Evolutionary conservation across 768 basidiomycete genomes (phyloP).

Genomic region (Lactifluus hygrophoroides): DNA sequence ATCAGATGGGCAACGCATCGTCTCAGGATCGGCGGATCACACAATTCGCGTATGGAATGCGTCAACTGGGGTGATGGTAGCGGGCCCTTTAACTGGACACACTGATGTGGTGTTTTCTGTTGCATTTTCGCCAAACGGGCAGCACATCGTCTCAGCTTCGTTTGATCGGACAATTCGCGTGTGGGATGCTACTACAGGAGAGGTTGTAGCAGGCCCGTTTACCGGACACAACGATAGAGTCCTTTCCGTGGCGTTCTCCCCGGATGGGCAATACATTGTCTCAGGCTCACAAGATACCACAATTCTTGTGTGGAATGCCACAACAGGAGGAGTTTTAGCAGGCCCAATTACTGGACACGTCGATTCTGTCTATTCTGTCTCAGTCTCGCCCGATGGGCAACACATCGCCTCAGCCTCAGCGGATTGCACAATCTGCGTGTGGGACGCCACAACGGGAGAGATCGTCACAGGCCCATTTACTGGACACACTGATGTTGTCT

Average conservation of each 20-base stretch:
- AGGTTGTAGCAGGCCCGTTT: neutral
- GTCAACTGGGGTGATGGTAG: neutral
- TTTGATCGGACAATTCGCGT: neutral
- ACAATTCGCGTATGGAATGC: neutral
- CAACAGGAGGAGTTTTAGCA: neutral
- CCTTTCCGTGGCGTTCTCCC: neutral
- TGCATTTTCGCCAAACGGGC: neutral
- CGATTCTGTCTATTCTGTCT: neutral
- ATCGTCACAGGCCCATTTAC: neutral
- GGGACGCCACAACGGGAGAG: neutral
- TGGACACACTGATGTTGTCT: neutral
- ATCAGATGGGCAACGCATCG: neutral
- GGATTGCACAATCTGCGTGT: neutral
- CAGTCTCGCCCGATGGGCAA: neutral
- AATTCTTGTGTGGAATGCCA: neutral
- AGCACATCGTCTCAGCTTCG: neutral
- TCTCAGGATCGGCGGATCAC: neutral
- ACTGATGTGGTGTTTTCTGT: neutral
- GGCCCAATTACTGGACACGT: neutral
- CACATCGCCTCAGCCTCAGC: neutral
- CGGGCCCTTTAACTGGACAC: neutral
- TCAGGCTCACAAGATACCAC: neutral
- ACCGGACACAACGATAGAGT: neutral
- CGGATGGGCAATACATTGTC: neutral
- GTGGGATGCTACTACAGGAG: too few relatives aligned